Evolutionary conservation across 495 filamentous ascomycete species (phyloP), one percentile per base, ranked within the genome.

Genomic region (Staphylotrichum tortipilum): DNA sequence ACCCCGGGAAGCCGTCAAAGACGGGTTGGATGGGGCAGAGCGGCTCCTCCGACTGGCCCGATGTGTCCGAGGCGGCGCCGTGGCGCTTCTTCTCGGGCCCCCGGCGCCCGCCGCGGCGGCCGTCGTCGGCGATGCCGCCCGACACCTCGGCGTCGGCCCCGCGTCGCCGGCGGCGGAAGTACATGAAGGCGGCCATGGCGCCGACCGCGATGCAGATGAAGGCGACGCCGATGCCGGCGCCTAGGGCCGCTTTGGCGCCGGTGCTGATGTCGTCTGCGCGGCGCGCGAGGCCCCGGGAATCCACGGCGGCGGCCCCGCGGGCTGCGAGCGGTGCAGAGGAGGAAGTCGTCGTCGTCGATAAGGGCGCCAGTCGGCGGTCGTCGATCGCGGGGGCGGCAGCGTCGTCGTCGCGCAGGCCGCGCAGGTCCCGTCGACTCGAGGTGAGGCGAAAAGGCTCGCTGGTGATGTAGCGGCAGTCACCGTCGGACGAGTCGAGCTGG

Each of bases 1-100:
- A 66, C 19, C 62, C 62, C 2, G 64, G 64, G 39, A 50, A 64
- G 36, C 62, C 64, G 36, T 66, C 64, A 26, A 53, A 57, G 31
- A 66, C 52, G 3, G 62, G 62, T 23, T 65, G 62, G 17, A 64
- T 51, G 14, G 61, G 61, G 21, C 54, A 59, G 10, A 64, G 49
- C 2, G 59, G 55, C 29, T 58, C 56, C 11, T 66, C 59, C 2
- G 58, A 63, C 14, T 42, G 47, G 3, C 53, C 52, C 18, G 63
- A 62, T 7, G 49, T 34, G 12, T 55, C 49, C 9, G 63, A 64
- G 2, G 54, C 28, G 1, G 50, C 38, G 31, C 52, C 44, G 2
- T 33, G 50, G n/a, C 60, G 40, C 10, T 46, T 44, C 43, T 61
- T 59, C 18, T 58, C 58, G 11, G 54, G 52, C 10, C 44, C 50